phyloP scores from a whole-genome alignment of 139 green algal genomes.

The Yamagishiella unicocca region DNA sequence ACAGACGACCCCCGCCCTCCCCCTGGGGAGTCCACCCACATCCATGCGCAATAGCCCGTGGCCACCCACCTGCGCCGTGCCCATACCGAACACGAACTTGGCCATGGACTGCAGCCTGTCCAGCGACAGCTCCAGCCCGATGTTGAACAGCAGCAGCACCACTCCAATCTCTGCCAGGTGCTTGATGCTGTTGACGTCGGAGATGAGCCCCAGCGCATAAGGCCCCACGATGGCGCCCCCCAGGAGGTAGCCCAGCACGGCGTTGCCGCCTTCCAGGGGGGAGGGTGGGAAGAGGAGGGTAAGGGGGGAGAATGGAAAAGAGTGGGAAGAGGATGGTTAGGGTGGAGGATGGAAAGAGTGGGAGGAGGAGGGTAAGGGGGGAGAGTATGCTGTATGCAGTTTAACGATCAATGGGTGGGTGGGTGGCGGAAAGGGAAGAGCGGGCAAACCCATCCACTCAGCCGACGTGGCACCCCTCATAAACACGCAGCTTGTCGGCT shows the following conservation, averaged over 20 bases:
- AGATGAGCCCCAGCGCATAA: constrained; percentile 78
- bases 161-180: constrained; percentile 97
- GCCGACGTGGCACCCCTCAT: neutral
- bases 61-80: constrained; percentile 81
- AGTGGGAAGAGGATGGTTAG: neutral
- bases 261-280: constrained; percentile 77
- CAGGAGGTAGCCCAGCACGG: constrained; percentile 97
- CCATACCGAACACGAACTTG: constrained; percentile 99
- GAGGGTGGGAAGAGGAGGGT: neutral
- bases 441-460: no score
- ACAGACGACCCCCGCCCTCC: neutral
- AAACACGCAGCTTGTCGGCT: no score
- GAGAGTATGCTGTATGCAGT: no score
- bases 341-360: no score
- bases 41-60: no score
- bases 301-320: neutral
- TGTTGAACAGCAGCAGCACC: constrained; percentile 98
- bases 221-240: constrained; percentile 91
- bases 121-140: constrained; percentile 96
- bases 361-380: no score
- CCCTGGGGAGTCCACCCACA: no score
- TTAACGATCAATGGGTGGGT: no score
- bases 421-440: no score
- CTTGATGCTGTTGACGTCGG: constrained; percentile 85
- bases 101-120: constrained; percentile 96